Evolutionary conservation across 352 stramenopile genomes (phyloP), one percentile per base, ranked within the genome.

Genomic region (Pythium vanterpoolii): DNA sequence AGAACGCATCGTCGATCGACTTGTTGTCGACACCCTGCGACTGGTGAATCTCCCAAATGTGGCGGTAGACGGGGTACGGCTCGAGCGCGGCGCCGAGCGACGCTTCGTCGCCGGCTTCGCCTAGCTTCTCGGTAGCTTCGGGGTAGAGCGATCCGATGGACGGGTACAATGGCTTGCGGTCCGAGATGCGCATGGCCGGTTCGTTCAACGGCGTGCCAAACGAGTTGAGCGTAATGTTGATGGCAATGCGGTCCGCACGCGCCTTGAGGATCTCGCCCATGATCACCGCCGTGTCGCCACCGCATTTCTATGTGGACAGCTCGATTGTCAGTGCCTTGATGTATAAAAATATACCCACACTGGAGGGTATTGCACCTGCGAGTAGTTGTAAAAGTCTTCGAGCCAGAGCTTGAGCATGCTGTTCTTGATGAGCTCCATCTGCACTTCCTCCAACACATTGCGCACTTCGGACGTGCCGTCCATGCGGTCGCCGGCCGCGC

Each of bases 181-280:
- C 95, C 38, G 91, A 98, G 59, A 96, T 91, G 51, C 97, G 90
- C 96, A 99, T 98, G 36, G 87, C 84, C 36, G 96, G 96, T 81
- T 97, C 88, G 51, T 97, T 97, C 53, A 97, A 68, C 19, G 82
- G 84, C 21, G 89, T 97, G 47, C 91, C 95, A 63, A 99, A 99
- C 38, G 96, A 99, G 83, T 99, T 99, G 52, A 99, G 81, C 27
- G 97, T 99, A 60, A 99, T 98, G 77, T 99, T 99, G 73, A 99
- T 99, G 23, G 97, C 96, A 52, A 98, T 98, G 42, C 93, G 97
- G 72, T 99, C 97, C 33, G 97, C 97, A 30, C 96, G 89, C 36
- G 96, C 95, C 59, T 80, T 71, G 31, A 98, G 72, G 44, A 99
- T 92, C 65, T 98, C 94, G 31, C 95, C 92, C 97, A 99, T 99